A percentile compares a stretch with the other conserved stretches of the same genome.
phyloP scores from a whole-genome alignment of 345 rosid genomes.

The Citrus hindsii region DNA sequence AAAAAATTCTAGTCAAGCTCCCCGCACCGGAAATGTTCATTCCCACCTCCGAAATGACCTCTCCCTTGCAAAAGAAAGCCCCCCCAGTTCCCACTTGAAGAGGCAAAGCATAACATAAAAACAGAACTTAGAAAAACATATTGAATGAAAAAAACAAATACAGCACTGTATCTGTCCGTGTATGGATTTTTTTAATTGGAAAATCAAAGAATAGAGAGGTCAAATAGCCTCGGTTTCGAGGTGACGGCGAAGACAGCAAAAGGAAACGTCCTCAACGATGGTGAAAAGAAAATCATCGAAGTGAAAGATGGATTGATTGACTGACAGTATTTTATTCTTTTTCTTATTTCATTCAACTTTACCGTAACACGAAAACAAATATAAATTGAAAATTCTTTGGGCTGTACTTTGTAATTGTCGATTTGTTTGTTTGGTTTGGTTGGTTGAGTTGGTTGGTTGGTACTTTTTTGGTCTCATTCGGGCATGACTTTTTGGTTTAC shows the following conservation, averaged over 20 bases:
- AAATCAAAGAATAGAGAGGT: neutral
- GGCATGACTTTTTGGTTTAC: neutral
- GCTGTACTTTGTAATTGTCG: neutral
- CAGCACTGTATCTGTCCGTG: too few relatives aligned
- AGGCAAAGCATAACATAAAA: slow-evolving; percentile 24
- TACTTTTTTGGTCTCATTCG: neutral
- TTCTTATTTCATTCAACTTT: neutral
- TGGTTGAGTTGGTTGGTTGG: neutral
- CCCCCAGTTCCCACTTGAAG: slow-evolving; percentile 10
- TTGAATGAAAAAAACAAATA: neutral
- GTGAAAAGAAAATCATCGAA: too few relatives aligned
- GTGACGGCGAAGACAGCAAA: slow-evolving; percentile 16
- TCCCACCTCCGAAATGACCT: neutral
- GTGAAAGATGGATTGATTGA: too few relatives aligned
- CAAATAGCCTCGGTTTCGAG: neutral
- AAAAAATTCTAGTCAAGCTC: slow-evolving; percentile 1
- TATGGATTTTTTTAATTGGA: neutral
- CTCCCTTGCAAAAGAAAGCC: neutral
- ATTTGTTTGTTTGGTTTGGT: too few relatives aligned
- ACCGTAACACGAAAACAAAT: neutral
- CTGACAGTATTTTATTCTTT: too few relatives aligned
- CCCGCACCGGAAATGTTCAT: slow-evolving; percentile 7
- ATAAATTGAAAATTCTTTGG: neutral
- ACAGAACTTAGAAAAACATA: neutral
- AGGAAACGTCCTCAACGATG: neutral